phyloP scores from a whole-genome alignment of 148 eudicot genomes.

The Amaranthus cruentus region DNA sequence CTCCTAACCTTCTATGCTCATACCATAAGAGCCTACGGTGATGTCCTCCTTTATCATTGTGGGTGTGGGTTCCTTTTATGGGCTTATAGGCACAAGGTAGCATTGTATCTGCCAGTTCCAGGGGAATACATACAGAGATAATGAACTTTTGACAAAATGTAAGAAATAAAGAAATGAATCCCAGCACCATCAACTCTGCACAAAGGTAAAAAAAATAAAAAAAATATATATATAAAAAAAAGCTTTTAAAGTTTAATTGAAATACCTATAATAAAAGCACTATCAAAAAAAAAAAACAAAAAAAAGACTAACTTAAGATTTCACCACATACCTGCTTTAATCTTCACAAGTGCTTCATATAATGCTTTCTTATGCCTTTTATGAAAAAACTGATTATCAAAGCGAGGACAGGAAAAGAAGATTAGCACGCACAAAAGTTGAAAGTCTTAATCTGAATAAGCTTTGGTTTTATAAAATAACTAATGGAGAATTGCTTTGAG shows the following conservation, averaged over 20 bases:
- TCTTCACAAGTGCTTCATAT: slow-evolving; percentile 76
- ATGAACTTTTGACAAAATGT: slow-evolving; percentile 79
- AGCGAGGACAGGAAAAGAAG: not conserved
- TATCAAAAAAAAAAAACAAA: no score
- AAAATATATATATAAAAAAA: no score
- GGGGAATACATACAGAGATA: slow-evolving; percentile 51
- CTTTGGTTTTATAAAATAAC: not conserved
- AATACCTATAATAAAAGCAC: no score
- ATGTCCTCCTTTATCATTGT: slow-evolving; percentile 18
- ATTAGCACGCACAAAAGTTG: not conserved
- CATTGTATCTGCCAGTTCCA: slow-evolving; percentile 44
- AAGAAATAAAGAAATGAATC: slow-evolving; percentile 78
- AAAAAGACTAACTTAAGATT: not conserved
- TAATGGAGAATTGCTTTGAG: not conserved
- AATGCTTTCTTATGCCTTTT: slow-evolving; percentile 49
- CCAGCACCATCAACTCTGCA: slow-evolving; percentile 92
- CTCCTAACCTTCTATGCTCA: slow-evolving; percentile 52
- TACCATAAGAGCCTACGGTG: slow-evolving; percentile 77
- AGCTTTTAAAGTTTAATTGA: no score
- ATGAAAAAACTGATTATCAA: slow-evolving; percentile 40
- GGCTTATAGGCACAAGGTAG: slow-evolving; percentile 49
- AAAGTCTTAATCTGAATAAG: not conserved
- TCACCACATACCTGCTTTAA: slow-evolving; percentile 57
- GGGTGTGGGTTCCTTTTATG: not conserved
- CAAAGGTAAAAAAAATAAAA: not conserved